A percentile compares a stretch with the other conserved stretches of the same genome.
phyloP scores from a whole-genome alignment of 176 grass and related monocot genomes.

The sorghum (Sorghum bicolor) region Sorghum_bicolor_NCBIv3 NC_012870.2:1485001-1485500 shows the following conservation, averaged over 20 bases:
- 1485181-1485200: background rate
- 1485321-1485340: background rate
- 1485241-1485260: background rate
- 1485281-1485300: background rate
- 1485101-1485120: background rate
- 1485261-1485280: background rate
- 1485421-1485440: conserved; percentile 4
- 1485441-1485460: conserved; percentile 23
- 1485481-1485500: conserved; percentile 99
- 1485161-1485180: background rate
- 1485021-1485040: background rate
- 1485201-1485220: background rate
- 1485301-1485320: background rate
- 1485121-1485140: background rate
- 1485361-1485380: background rate
- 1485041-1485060: background rate
- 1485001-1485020: background rate
- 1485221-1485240: background rate
- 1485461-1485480: conserved; percentile 64
- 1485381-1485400: background rate
- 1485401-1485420: conserved; percentile 8
- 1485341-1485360: background rate
- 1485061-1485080: background rate
- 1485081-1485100: background rate
- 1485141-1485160: background rate